Conservation (phyloP, 2,329 filamentous ascomycete genomes). For the Arthrobotrys conoides region DNA sequence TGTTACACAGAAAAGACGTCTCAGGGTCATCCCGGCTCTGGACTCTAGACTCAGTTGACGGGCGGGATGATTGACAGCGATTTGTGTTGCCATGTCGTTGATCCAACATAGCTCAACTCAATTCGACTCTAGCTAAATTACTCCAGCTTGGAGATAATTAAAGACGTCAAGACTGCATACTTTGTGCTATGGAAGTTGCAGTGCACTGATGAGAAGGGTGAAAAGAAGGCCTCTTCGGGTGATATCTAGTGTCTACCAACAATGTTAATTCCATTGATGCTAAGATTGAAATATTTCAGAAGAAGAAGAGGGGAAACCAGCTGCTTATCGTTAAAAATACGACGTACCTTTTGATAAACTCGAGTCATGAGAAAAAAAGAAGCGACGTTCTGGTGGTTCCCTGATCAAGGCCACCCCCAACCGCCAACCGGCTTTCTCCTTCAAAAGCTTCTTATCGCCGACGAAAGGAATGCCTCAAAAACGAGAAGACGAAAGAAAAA, state of each 20-base stretch:
- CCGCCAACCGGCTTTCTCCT: background rate
- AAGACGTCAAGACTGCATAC: background rate
- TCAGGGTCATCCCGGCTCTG: slow-evolving; percentile 22
- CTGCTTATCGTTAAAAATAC: background rate
- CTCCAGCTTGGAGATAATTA: background rate
- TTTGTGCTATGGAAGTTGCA: too few relatives aligned
- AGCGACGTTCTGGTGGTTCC: slow-evolving; percentile 21
- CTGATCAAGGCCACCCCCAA: background rate
- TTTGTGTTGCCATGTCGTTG: slow-evolving; percentile 26
- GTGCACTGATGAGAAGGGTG: too few relatives aligned
- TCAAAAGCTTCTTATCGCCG: slow-evolving; percentile 3
- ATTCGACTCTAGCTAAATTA: too few relatives aligned
- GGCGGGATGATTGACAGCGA: background rate
- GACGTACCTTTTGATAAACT: slow-evolving; percentile 9
- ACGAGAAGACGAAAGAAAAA: background rate
- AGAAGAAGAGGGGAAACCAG: background rate
- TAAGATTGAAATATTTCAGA: background rate
- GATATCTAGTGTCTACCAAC: background rate
- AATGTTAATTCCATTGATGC: background rate
- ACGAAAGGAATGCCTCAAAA: slow-evolving; percentile 24
- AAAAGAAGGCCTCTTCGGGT: background rate
- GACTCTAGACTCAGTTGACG: background rate
- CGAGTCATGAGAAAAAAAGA: slow-evolving; percentile 21
- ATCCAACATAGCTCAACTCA: slow-evolving; percentile 14
- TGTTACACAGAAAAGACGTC: slow-evolving; percentile 11